These are phyloP conservation scores for Teratosphaeria viscida DNA, from an alignment of 2,329 filamentous ascomycete genomes.

Conservation along the genomic window DNA sequence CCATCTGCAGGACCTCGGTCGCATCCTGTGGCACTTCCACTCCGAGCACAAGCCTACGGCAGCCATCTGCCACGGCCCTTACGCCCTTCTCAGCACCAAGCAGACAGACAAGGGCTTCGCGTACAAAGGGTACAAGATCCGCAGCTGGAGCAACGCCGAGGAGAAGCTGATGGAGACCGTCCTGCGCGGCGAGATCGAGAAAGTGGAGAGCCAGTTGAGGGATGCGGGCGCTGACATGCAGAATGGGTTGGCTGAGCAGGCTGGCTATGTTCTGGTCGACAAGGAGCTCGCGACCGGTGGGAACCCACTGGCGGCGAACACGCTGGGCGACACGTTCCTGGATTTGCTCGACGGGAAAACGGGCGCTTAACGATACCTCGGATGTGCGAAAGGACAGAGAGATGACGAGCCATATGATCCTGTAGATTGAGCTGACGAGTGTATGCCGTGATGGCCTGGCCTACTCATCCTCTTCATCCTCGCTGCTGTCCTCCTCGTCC, in stretches of 20 bases:
- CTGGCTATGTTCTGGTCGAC: constrained; percentile 34
- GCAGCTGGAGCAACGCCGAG: constrained; percentile 36
- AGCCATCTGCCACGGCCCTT: constrained; percentile 38
- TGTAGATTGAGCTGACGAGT: not conserved
- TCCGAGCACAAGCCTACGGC: constrained; percentile 33
- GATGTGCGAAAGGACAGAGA: not conserved
- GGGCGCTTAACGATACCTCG: not conserved
- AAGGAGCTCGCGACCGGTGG: constrained; percentile 20
- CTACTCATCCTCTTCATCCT: constrained; percentile 6
- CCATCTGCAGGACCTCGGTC: constrained; percentile 26
- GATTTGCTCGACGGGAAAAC: not conserved
- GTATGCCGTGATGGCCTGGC: not conserved
- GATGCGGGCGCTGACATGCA: constrained; percentile 36
- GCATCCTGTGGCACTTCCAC: constrained; percentile 34
- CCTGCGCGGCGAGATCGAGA: constrained; percentile 33
- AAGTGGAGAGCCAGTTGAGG: constrained; percentile 30
- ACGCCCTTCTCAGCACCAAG: constrained; percentile 35
- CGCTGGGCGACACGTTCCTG: not conserved
- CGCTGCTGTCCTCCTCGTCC: constrained; percentile 39
- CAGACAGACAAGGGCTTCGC: constrained; percentile 28
- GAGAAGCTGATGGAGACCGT: constrained; percentile 38
- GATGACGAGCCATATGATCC: not conserved
- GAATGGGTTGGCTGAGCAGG: constrained; percentile 29
- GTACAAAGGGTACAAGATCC: constrained; percentile 38
- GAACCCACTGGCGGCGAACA: not conserved